These are phyloP conservation scores for Prunus kanzakura DNA, from an alignment of 306 rosid species.

Conservation along the genomic window DNA sequence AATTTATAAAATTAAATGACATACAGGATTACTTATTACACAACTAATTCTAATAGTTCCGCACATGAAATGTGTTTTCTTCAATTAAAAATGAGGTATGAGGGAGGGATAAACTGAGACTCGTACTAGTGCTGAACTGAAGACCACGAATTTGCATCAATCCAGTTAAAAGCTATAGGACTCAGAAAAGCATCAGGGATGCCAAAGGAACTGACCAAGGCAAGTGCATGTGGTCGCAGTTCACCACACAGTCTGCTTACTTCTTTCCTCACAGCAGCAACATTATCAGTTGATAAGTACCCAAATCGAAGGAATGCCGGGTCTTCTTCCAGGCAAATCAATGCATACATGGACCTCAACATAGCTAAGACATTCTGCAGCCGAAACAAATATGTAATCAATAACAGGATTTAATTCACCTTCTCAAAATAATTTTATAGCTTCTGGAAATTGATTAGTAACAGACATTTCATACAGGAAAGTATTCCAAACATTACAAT, in stretches of 20 bases:
- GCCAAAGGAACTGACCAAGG: slow-evolving; percentile 86
- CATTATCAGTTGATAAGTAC: slow-evolving; percentile 56
- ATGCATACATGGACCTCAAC: slow-evolving; percentile 74
- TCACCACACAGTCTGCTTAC: slow-evolving; percentile 65
- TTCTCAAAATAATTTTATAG: too few relatives aligned
- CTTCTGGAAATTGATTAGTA: neutral
- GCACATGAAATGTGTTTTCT: neutral
- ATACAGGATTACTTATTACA: neutral
- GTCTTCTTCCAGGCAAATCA: slow-evolving; percentile 81
- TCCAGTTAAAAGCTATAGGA: slow-evolving; percentile 84
- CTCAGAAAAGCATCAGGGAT: slow-evolving; percentile 88
- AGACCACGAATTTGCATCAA: slow-evolving; percentile 80
- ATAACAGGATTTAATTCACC: neutral
- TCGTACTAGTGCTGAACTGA: slow-evolving; percentile 42
- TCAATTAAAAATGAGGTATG: neutral
- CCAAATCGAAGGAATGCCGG: slow-evolving; percentile 76
- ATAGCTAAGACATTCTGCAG: slow-evolving; percentile 58
- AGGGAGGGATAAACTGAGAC: neutral
- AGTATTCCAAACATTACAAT: neutral
- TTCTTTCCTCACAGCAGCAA: slow-evolving; percentile 69
- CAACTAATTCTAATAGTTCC: neutral
- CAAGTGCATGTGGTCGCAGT: slow-evolving; percentile 79
- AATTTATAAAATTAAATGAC: neutral
- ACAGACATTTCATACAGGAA: neutral
- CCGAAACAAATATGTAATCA: neutral